Evolutionary conservation across 208 protist species (phyloP).

Genomic region (Trypanosoma congolense): DNA sequence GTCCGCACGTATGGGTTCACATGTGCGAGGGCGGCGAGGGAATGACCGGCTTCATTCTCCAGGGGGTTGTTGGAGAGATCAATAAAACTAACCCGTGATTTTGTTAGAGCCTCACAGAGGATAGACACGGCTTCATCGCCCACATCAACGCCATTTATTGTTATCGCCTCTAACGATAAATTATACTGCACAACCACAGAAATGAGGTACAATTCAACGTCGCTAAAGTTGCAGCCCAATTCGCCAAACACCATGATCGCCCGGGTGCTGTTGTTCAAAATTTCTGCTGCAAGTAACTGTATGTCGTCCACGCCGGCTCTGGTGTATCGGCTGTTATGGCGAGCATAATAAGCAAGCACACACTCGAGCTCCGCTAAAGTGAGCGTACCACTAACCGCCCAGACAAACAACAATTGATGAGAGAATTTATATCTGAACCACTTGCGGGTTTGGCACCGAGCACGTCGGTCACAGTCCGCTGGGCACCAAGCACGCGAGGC

Average conservation of each 20-base stretch:
- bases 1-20: conserved; percentile 83
- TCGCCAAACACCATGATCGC: conserved; percentile 79
- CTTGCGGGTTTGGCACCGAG: conserved; percentile 12
- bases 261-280: conserved; percentile 82
- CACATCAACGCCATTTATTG: conserved; percentile 75
- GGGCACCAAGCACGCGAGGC: conserved; percentile 68
- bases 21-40: conserved; percentile 75
- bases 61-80: conserved; percentile 81
- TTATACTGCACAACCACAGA: conserved; percentile 83
- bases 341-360: conserved; percentile 58
- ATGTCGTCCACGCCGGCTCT: conserved; percentile 67
- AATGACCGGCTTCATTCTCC: conserved; percentile 75
- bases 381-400: conserved; percentile 28
- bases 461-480: conserved; percentile 53
- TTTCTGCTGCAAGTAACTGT: conserved; percentile 59
- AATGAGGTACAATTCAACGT: conserved; percentile 74
- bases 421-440: conserved; percentile 27
- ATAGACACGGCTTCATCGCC: conserved; percentile 75
- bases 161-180: conserved; percentile 76
- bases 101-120: conserved; percentile 72
- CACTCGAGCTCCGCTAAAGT: conserved; percentile 55
- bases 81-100: conserved; percentile 75
- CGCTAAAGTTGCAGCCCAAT: conserved; percentile 60
- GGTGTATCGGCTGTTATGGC: conserved; percentile 80
- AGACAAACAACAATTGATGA: conserved; percentile 36